These are phyloP conservation scores for Juncus inflexus DNA, from an alignment of 176 grass and related monocot genomes.

Conservation along the genomic window DNA sequence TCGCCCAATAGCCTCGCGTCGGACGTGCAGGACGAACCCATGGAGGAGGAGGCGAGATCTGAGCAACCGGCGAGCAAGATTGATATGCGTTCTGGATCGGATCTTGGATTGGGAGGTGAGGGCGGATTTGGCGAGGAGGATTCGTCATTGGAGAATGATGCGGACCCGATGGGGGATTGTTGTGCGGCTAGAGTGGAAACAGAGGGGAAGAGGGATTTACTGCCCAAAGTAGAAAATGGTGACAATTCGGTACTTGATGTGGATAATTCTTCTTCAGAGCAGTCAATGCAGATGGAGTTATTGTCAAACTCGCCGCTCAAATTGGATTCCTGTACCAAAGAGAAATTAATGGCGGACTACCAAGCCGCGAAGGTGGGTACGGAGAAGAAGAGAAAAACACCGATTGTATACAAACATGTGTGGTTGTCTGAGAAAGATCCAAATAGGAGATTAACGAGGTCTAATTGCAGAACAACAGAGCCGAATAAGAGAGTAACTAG, in stretches of 20 bases:
- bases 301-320: neutral
- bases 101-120: constrained; percentile 2
- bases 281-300: no score
- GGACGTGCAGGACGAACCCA: neutral
- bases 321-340: constrained; percentile 13
- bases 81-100: neutral
- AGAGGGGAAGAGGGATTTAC: neutral
- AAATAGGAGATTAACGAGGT: constrained; percentile 26
- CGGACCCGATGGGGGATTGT: neutral
- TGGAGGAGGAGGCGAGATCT: constrained; percentile 18
- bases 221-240: neutral
- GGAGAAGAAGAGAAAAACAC: constrained; percentile 22
- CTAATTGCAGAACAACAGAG: constrained; percentile 14
- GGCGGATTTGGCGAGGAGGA: neutral
- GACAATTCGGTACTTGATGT: no score
- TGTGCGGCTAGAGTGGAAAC: neutral
- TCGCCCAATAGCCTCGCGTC: neutral
- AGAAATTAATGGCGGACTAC: constrained; percentile 18
- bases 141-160: constrained; percentile 12
- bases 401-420: neutral
- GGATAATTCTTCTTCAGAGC: no score
- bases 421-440: constrained; percentile 8
- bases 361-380: constrained; percentile 1
- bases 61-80: constrained; percentile 10
- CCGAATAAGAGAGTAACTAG: constrained; percentile 21